These are phyloP conservation scores for Podaxis carcinomalis DNA, from an alignment of 768 basidiomycete genomes.

Conservation along the genomic window DNA sequence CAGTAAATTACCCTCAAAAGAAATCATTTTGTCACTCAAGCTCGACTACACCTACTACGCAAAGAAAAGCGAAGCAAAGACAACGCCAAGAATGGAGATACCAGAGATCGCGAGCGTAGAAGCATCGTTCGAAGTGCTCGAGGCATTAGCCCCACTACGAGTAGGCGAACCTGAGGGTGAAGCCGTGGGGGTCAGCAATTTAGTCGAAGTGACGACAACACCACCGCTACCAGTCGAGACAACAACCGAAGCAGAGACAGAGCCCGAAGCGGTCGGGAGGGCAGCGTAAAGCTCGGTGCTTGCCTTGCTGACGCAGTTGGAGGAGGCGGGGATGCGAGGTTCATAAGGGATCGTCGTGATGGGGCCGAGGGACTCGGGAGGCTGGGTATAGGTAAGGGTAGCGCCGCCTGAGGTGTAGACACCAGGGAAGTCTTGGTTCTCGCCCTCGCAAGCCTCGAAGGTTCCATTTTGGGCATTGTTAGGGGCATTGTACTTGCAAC, in stretches of 20 bases:
- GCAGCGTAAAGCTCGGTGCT: constrained; percentile 26
- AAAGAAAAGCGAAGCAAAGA: constrained; percentile 19
- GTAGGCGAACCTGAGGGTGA: neutral
- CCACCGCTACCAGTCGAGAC: neutral
- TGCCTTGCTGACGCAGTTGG: constrained; percentile 27
- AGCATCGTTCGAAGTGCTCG: constrained; percentile 13
- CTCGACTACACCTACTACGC: neutral
- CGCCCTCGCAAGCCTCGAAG: constrained; percentile 65
- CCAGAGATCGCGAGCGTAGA: constrained; percentile 20
- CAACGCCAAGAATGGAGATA: constrained; percentile 16
- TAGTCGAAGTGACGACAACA: neutral
- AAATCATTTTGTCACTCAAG: neutral
- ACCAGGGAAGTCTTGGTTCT: constrained; percentile 63
- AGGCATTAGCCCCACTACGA: neutral
- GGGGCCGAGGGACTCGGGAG: constrained; percentile 32
- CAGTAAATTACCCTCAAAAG: neutral
- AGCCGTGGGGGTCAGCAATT: neutral
- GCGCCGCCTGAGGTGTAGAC: constrained; percentile 33
- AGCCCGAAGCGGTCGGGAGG: constrained; percentile 8
- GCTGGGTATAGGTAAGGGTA: constrained; percentile 34
- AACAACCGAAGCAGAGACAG: neutral
- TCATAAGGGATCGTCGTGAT: constrained; percentile 33
- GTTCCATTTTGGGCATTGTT: constrained; percentile 51
- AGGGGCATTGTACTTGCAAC: constrained; percentile 71
- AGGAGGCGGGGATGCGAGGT: constrained; percentile 31